Evolutionary conservation across 768 basidiomycete genomes (phyloP), one percentile per base, ranked within the genome.

Genomic region (Tricholoma saponaceum): DNA sequence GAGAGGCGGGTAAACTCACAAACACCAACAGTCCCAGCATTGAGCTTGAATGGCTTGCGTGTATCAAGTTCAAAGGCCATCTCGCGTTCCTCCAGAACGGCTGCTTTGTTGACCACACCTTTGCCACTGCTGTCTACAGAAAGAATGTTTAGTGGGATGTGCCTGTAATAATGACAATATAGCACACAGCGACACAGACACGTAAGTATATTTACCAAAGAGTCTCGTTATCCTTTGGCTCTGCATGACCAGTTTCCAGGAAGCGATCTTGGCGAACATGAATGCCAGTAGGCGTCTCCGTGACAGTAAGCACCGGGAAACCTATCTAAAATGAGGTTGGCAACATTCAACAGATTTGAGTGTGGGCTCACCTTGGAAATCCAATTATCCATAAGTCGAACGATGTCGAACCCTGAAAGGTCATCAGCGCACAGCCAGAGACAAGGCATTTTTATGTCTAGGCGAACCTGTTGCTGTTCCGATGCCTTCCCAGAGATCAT

Each of bases 321-420:
- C 97, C 97, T 47, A 79, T 77, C 74, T 75, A 47, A 51, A 14
- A 53, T 56, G 33, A 32, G 22, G 53, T 32, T 8, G 18, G 39
- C 12, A 39, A 54, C 51, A n/a, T 16, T 23, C 30, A 44, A 37
- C 30, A 30, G 2, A 50, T 16, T 30, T 2, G 16, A 50, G 13
- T 33, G 52, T 22, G 9, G 28, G 54, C 64, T 5, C 30, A 85
- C 87, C 79, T 92, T 90, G 54, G 84, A 81, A 37, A 93, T 88
- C 96, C 95, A 99, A 68, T 88, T 89, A 58, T 91, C 83, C 91
- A 98, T 95, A 64, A 98, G 78, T 51, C 79, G 78, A 3, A 87
- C 78, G 35, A 95, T 80, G 62, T 97, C 85, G 20, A 86, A 67
- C 7, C 81, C 83, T 83, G 18, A 3, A 14, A 43, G 16, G 54